Base-by-base conservation (phyloP, 495 filamentous ascomycete genomes). In the Penicillium samsonianum region DNA sequence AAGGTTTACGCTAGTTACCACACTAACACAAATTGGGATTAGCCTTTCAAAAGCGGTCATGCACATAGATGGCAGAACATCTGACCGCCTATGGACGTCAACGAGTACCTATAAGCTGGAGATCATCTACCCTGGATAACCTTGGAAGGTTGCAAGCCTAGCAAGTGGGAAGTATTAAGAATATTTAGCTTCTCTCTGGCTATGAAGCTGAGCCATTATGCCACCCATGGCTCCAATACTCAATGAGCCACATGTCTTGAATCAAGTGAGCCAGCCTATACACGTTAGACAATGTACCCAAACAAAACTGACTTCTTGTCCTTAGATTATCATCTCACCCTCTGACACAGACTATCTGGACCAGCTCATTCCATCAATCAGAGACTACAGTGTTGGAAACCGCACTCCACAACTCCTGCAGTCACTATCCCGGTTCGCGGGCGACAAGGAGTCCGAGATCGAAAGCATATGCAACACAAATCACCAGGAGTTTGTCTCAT, bases 341-440 rank as follows among this genome's bases (percentile, higher is more conserved):
- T 92, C 91, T 6, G 95, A 98, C 58, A 83, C 85, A 54, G 94
- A 99, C 59, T 96, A 96, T 65, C 86, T 98, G 52, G 93, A 97
- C 65, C 94, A 96, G 69, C 76, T 98, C 50, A 92, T 98, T 20
- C 91, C 91, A 14, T 90, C 92, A 0, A 88, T 99, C 44, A 90
- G 89, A 77, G 91, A 96, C 80, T 91, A 90, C 61, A 87, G 89
- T 46, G 78, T 84, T 47, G 87, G 87, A n/a, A 84, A 87, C 50
- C 84, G 89, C 46, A 86, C 89, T 7, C 77, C 80, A 20, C 82
- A 86, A 50, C 87, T 99, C 43, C 78, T 91, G 49, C 88, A 91
- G 56, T 85, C 86, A 51, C 76, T 99, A 33, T 82, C 85, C 14
- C 83, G 85, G 47, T 92, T 96, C 72, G 88, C 92, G 28, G 83